Evolutionary conservation across 441 rosid species (phyloP).

Genomic region (Pelargonium australe): DNA sequence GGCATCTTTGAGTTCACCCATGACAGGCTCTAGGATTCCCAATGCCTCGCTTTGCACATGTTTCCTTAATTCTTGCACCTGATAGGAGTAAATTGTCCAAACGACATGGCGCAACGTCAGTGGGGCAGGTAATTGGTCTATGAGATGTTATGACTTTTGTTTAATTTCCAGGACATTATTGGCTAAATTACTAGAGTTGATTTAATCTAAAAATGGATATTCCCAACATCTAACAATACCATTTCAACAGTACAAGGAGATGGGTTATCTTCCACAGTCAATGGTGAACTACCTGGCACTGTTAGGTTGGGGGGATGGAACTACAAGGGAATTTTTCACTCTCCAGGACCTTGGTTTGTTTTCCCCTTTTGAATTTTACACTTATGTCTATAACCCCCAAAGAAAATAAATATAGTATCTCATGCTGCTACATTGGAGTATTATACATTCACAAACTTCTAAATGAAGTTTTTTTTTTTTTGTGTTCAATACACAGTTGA

Average conservation of each 20-base stretch:
- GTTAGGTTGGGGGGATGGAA: conserved; percentile 97
- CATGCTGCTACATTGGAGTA: conserved; percentile 6
- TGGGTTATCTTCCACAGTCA: conserved; percentile 89
- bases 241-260: conserved; percentile 65
- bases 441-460: conserved; percentile 15
- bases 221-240: conserved; percentile 10
- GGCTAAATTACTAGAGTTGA: neutral
- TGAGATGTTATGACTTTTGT: conserved; percentile 7
- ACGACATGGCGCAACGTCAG: conserved; percentile 94
- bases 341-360: conserved; percentile 70
- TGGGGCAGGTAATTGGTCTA: conserved; percentile 57
- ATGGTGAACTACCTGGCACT: conserved; percentile 94
- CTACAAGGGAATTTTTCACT: conserved; percentile 87
- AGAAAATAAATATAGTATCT: neutral
- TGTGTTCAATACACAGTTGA: conserved; percentile 52
- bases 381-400: neutral
- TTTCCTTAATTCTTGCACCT: conserved; percentile 89
- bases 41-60: conserved; percentile 91
- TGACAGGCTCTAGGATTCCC: conserved; percentile 79
- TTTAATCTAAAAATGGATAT: neutral
- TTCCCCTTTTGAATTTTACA: conserved; percentile 8
- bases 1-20: conserved; percentile 17
- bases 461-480: conserved; percentile 11
- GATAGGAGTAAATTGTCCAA: conserved; percentile 92
- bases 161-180: conserved; percentile 10